phyloP scores from a whole-genome alignment of 1,284 basidiomycete genomes.

The Heliocybe sulcata region DNA sequence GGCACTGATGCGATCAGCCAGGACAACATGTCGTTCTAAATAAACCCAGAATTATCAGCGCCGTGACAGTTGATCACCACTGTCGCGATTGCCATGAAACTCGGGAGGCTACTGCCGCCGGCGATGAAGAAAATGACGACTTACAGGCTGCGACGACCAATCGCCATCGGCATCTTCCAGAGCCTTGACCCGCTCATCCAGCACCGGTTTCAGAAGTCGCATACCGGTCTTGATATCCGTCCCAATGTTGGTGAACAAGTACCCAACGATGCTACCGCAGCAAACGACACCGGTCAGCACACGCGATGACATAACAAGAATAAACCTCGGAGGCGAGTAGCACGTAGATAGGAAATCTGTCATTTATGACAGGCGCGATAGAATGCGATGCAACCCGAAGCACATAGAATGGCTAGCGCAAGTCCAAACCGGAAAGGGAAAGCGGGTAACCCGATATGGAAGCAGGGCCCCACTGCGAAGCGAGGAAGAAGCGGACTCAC shows the following conservation, averaged over 20 bases:
- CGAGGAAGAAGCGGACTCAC: conserved; percentile 6
- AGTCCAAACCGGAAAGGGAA: conserved; percentile 10
- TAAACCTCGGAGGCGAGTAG: background rate
- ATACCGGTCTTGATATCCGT: background rate
- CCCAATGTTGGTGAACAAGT: conserved; percentile 4
- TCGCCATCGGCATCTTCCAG: conserved; percentile 8
- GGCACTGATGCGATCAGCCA: conserved; percentile 10
- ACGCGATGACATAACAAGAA: background rate
- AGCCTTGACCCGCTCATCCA: conserved; percentile 13
- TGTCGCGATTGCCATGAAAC: background rate
- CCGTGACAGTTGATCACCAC: background rate
- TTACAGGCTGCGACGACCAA: conserved; percentile 12
- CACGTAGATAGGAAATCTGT: conserved; percentile 5
- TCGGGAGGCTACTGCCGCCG: background rate
- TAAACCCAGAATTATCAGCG: background rate
- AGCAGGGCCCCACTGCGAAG: conserved; percentile 8
- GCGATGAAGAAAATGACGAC: background rate
- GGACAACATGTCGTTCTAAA: conserved; percentile 7
- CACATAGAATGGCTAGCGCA: background rate
- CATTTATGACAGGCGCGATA: background rate
- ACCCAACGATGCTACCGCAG: conserved; percentile 1
- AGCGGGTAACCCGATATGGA: conserved; percentile 4
- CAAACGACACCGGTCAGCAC: background rate
- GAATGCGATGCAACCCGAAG: background rate
- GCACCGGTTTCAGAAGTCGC: conserved; percentile 4